phyloP scores from a whole-genome alignment of 1,139 yeast genomes.

The Blastobotrys ciferrii region DNA sequence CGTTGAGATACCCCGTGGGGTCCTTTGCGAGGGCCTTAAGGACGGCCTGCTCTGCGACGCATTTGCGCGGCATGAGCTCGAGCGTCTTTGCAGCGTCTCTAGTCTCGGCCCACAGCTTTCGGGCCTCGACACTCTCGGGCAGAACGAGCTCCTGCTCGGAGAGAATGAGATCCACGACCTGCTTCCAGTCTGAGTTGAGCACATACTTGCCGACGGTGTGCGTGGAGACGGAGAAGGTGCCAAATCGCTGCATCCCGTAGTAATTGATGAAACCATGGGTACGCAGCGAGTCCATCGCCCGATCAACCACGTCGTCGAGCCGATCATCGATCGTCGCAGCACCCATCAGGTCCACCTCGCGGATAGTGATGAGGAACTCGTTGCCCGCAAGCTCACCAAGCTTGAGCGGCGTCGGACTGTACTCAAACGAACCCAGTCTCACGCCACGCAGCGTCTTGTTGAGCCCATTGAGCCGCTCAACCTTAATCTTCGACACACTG shows the following conservation, averaged over 20 bases:
- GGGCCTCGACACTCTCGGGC: slow-evolving; percentile 79
- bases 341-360: slow-evolving; percentile 53
- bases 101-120: slow-evolving; percentile 78
- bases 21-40: slow-evolving; percentile 54
- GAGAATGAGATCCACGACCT: slow-evolving; percentile 72
- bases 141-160: slow-evolving; percentile 81
- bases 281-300: slow-evolving; percentile 58
- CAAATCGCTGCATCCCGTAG: slow-evolving; percentile 96
- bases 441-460: slow-evolving; percentile 74
- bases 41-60: slow-evolving; percentile 79
- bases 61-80: slow-evolving; percentile 76
- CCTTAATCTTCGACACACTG: slow-evolving; percentile 66
- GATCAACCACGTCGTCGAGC: slow-evolving; percentile 43
- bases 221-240: slow-evolving; percentile 90
- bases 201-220: slow-evolving; percentile 78
- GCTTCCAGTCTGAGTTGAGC: slow-evolving; percentile 71
- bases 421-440: slow-evolving; percentile 73
- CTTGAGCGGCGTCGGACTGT: slow-evolving; percentile 58
- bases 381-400: slow-evolving; percentile 88
- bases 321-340: slow-evolving; percentile 21
- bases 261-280: slow-evolving; percentile 84
- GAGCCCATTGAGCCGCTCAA: slow-evolving; percentile 74
- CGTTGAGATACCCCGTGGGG: slow-evolving; percentile 59
- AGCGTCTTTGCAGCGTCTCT: slow-evolving; percentile 64
- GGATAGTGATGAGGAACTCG: slow-evolving; percentile 78